A percentile compares a stretch with the other conserved stretches of the same genome.
phyloP scores from a whole-genome alignment of 2,329 filamentous ascomycete genomes.

The Pleurostoma richardsiae region DNA sequence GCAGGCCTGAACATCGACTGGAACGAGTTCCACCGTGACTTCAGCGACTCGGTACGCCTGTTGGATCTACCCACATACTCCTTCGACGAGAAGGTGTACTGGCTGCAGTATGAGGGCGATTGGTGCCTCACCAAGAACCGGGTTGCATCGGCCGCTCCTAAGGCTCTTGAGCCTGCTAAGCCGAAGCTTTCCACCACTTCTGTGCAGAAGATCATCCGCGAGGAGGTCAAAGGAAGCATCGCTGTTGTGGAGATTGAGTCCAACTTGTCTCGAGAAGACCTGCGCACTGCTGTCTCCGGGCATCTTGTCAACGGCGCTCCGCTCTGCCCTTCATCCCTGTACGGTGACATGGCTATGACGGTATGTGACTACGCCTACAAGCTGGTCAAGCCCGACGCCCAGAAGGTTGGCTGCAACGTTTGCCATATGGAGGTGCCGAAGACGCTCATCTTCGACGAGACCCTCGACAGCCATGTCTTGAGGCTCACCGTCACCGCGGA shows the following conservation, averaged over 20 bases:
- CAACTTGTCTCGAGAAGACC: constrained; percentile 58
- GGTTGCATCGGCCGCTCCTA: constrained; percentile 27
- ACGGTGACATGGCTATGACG: constrained; percentile 45
- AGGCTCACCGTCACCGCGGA: constrained; percentile 57
- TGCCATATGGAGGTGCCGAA: constrained; percentile 64
- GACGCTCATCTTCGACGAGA: constrained; percentile 56
- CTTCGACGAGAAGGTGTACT: constrained; percentile 71
- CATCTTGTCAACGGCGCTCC: constrained; percentile 64
- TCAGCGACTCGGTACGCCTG: constrained; percentile 35
- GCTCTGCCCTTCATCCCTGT: constrained; percentile 57
- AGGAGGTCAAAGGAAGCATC: constrained; percentile 56
- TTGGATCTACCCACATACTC: constrained; percentile 63
- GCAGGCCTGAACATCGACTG: constrained; percentile 63
- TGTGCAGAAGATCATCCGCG: constrained; percentile 58
- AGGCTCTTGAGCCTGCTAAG: constrained; percentile 32
- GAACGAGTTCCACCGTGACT: constrained; percentile 61
- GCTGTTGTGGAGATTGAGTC: constrained; percentile 60
- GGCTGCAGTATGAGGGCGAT: constrained; percentile 60
- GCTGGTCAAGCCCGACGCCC: constrained; percentile 50
- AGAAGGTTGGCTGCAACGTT: constrained; percentile 58
- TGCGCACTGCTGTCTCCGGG: constrained; percentile 55
- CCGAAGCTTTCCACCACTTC: constrained; percentile 59
- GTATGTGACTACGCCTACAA: constrained; percentile 63
- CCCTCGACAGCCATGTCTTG: constrained; percentile 48
- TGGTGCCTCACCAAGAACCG: constrained; percentile 70